Base-by-base conservation (phyloP, 805 yeast species). In the Barnettozyma vustinii region DNA sequence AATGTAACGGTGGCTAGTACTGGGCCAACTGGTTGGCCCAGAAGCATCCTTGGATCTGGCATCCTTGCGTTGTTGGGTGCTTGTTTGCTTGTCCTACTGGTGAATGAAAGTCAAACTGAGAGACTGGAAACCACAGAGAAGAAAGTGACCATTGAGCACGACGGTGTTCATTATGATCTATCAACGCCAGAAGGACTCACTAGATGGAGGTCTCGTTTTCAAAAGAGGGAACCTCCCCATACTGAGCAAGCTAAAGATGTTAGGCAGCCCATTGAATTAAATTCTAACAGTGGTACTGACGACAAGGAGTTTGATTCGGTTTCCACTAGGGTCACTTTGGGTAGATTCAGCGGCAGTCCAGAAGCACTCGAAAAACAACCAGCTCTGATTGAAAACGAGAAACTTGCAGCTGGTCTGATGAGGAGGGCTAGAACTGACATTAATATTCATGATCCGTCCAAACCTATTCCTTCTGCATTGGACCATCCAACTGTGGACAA, bases 401-500 rank as follows among this genome's bases (percentile, higher is more conserved):
- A 36, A 20, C 15, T 15, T 4, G 16, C 8, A 3, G 33, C 21
- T 36, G n/a, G 13, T 18, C 10, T 36, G 23, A 36, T 18, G 47
- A 52, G 49, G 47, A 46, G 41, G 23, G 58, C 59, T 35, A 52
- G 56, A 45, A 44, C 54, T 10, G 60, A 56, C 23, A 40, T 56
- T 32, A 58, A 60, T 46, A 53, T 56, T 9, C 57, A 56, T 42
- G 52, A 57, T 33, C 54, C 59, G 15, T 23, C 41, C 1, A 36
- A 40, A 9, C 63, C 63, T 3, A 56, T 54, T 2, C 62, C 64
- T 5, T 55, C 64, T 2, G 60, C 55, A 0, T 48, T 58, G 25
- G 33, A 53, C 19, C 54, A 50, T 42, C 61, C 63, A 12, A 56
- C 50, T 16, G 30, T 33, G 18, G 76, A 72, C 52, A 61, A 59